A percentile compares a stretch with the other conserved stretches of the same genome.
Evolutionary conservation across 495 filamentous ascomycete genomes (phyloP).

Genomic region (Tetracladium marchalianum): DNA sequence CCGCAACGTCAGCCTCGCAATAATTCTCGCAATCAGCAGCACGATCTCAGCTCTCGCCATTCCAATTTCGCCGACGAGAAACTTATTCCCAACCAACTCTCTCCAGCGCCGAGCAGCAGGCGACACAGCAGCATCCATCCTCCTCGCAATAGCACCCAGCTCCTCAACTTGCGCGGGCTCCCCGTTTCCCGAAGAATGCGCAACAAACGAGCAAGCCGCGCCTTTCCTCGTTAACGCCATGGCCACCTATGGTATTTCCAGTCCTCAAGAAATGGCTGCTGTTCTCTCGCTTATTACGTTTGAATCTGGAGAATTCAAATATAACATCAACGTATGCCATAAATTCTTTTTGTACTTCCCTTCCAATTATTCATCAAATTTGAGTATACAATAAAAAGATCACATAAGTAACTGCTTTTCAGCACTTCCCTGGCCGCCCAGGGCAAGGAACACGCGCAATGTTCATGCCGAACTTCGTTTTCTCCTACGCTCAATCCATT

Average conservation of each 20-base stretch:
- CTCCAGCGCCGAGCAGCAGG: background rate
- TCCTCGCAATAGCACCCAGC: slow-evolving; percentile 15
- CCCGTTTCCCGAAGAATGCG: slow-evolving; percentile 44
- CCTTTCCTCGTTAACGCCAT: slow-evolving; percentile 46
- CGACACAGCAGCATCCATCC: slow-evolving; percentile 2
- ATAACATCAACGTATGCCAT: slow-evolving; percentile 41
- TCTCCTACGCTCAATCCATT: slow-evolving; percentile 51
- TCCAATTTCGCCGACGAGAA: too few relatives aligned
- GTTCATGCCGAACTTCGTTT: slow-evolving; percentile 53
- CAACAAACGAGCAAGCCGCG: slow-evolving; percentile 52
- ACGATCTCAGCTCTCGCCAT: too few relatives aligned
- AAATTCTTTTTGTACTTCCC: too few relatives aligned
- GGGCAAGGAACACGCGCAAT: slow-evolving; percentile 82
- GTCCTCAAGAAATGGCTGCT: slow-evolving; percentile 49
- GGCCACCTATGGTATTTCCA: slow-evolving; percentile 41
- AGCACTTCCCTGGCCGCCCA: slow-evolving; percentile 45
- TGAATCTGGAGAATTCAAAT: slow-evolving; percentile 60
- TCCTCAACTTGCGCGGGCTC: slow-evolving; percentile 11
- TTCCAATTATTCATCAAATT: too few relatives aligned
- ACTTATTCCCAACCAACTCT: background rate
- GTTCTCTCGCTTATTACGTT: slow-evolving; percentile 53
- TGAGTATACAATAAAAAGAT: too few relatives aligned
- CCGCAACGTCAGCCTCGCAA: too few relatives aligned
- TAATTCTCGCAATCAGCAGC: too few relatives aligned
- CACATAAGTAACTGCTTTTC: slow-evolving; percentile 21